Percentiles rank a stretch among this genome's conserved stretches.
These are phyloP conservation scores for Pythium oligandrum DNA, from an alignment of 352 stramenopile genomes.

Conservation along the genomic window DNA sequence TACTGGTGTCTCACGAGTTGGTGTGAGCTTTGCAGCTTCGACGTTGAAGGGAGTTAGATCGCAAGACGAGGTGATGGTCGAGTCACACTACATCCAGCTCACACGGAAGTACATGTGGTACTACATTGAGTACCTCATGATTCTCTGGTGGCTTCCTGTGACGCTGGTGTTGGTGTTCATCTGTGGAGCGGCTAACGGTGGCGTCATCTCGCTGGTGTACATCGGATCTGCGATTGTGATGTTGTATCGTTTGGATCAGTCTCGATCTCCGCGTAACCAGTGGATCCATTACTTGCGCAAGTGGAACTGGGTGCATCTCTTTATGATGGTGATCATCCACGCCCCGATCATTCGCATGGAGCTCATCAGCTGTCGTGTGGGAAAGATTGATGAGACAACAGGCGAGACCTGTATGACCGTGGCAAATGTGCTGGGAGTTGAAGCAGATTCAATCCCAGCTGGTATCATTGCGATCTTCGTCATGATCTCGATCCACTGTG, in stretches of 20 bases:
- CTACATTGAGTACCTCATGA: slow-evolving; percentile 57
- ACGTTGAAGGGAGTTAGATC: not conserved
- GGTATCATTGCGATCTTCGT: slow-evolving; percentile 78
- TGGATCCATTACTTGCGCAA: slow-evolving; percentile 77
- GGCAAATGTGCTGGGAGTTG: slow-evolving; percentile 61
- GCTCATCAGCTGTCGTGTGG: slow-evolving; percentile 47
- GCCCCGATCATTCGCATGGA: slow-evolving; percentile 51
- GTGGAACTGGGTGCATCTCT: slow-evolving; percentile 81
- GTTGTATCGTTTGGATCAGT: slow-evolving; percentile 74
- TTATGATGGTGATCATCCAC: slow-evolving; percentile 71
- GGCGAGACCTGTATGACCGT: slow-evolving; percentile 57
- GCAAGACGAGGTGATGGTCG: slow-evolving; percentile 6
- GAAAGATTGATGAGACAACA: slow-evolving; percentile 9
- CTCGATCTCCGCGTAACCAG: slow-evolving; percentile 38
- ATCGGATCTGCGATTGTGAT: slow-evolving; percentile 65
- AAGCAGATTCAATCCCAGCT: slow-evolving; percentile 40
- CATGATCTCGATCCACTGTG: slow-evolving; percentile 79
- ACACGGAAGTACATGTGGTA: slow-evolving; percentile 68
- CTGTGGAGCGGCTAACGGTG: slow-evolving; percentile 61
- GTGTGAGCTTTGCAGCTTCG: not conserved
- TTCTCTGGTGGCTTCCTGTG: slow-evolving; percentile 61
- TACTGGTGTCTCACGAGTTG: not conserved
- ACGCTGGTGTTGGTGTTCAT: slow-evolving; percentile 71
- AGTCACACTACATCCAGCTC: slow-evolving; percentile 50
- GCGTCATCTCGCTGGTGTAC: slow-evolving; percentile 70